Evolutionary conservation across 2,329 filamentous ascomycete species (phyloP).

Genomic region (Pseudocercospora eumusae): DNA sequence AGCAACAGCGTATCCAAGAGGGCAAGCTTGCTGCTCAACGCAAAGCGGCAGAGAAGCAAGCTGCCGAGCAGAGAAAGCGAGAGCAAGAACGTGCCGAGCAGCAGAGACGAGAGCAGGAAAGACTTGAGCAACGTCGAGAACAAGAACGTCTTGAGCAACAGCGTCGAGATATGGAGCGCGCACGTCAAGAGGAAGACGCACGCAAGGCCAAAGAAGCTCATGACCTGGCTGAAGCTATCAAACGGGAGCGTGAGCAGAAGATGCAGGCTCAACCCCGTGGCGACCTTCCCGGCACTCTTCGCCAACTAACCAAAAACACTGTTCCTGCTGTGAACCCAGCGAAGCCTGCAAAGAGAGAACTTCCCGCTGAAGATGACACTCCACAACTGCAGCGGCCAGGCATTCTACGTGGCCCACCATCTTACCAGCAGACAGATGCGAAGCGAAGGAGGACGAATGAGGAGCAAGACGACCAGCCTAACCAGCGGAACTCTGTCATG

Average conservation of each 20-base stretch:
- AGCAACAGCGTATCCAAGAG: constrained; percentile 43
- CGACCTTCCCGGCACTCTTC: constrained; percentile 54
- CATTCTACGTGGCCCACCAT: constrained; percentile 54
- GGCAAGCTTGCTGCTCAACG: constrained; percentile 42
- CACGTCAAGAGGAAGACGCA: constrained; percentile 32
- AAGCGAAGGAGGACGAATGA: constrained; percentile 82
- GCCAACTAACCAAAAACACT: constrained; percentile 63
- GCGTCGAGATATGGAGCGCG: constrained; percentile 42
- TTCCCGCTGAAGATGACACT: constrained; percentile 65
- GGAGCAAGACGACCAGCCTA: constrained; percentile 61
- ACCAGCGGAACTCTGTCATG: constrained; percentile 67
- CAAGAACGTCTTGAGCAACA: constrained; percentile 33
- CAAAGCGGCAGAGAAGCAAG: constrained; percentile 52
- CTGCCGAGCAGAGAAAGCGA: constrained; percentile 40
- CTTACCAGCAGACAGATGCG: constrained; percentile 65
- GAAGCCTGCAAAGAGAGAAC: constrained; percentile 70
- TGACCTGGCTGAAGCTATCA: constrained; percentile 40
- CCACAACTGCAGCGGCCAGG: constrained; percentile 59
- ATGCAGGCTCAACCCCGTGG: constrained; percentile 44
- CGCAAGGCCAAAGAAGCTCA: constrained; percentile 37
- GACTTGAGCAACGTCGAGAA: constrained; percentile 35
- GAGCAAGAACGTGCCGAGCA: constrained; percentile 45
- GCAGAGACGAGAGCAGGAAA: constrained; percentile 44
- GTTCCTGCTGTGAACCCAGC: constrained; percentile 67
- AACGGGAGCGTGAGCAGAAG: constrained; percentile 40